Percentiles rank a stretch among this genome's conserved stretches.
These are phyloP conservation scores for Colletotrichum sp. DNA, from an alignment of 2,329 filamentous ascomycete species.

Conservation along the genomic window DNA sequence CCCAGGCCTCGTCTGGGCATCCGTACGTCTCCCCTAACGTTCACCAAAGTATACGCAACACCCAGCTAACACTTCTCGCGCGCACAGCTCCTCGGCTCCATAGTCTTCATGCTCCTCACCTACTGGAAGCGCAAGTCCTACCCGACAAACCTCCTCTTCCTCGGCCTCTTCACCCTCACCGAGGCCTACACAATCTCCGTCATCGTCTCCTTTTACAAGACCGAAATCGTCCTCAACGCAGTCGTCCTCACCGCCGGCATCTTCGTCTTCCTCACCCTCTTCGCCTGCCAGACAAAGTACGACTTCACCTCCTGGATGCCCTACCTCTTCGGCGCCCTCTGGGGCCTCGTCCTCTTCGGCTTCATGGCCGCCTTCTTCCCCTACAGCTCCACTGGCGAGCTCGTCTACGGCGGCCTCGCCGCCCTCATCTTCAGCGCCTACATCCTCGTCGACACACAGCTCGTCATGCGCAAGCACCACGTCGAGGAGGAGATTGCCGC, in stretches of 20 bases:
- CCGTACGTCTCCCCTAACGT: constrained; percentile 52
- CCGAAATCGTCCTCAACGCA: constrained; percentile 85
- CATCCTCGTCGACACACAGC: constrained; percentile 94
- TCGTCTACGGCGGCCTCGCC: constrained; percentile 81
- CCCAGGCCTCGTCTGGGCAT: constrained; percentile 83
- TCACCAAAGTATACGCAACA: too few species aligned
- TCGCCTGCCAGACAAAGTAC: constrained; percentile 97
- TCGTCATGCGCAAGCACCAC: constrained; percentile 94
- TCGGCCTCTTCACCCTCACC: constrained; percentile 85
- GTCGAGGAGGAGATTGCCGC: constrained; percentile 98
- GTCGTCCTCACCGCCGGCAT: constrained; percentile 86
- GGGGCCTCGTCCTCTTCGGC: constrained; percentile 89
- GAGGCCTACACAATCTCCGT: constrained; percentile 95
- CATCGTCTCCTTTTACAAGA: constrained; percentile 89
- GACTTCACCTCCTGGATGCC: constrained; percentile 98
- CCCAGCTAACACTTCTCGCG: too few species aligned
- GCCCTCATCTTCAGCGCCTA: constrained; percentile 94
- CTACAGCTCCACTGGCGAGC: constrained; percentile 78
- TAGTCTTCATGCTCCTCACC: constrained; percentile 84
- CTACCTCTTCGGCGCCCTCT: constrained; percentile 89
- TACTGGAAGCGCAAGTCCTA: constrained; percentile 97
- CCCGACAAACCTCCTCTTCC: constrained; percentile 92
- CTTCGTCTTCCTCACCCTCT: constrained; percentile 80
- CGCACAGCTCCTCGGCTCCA: constrained; percentile 73
- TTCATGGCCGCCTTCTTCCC: constrained; percentile 94